A percentile compares a stretch with the other conserved stretches of the same genome.
Conservation (phyloP, 2,329 filamentous ascomycete species). For the Lachnellula arida region DNA sequence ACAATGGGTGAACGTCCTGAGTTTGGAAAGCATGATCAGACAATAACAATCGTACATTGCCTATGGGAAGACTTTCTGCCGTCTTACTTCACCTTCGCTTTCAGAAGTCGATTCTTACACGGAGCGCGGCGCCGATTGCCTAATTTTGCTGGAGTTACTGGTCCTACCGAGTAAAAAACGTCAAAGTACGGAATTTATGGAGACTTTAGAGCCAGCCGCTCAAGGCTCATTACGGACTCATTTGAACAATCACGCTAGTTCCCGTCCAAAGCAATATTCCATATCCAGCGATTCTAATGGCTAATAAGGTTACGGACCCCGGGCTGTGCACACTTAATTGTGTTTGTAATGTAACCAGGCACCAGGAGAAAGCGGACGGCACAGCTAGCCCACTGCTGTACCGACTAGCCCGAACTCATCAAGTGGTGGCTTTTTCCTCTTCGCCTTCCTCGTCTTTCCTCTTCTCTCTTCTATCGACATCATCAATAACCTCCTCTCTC, state of each 20-base stretch:
- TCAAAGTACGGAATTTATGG: neutral
- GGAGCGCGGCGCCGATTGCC: neutral
- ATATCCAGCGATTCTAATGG: neutral
- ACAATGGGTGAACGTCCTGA: no score
- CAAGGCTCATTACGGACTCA: neutral
- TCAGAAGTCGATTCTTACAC: neutral
- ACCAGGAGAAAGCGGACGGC: neutral
- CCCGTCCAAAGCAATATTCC: neutral
- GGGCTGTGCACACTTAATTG: neutral
- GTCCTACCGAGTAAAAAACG: neutral
- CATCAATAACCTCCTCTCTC: conserved; percentile 15
- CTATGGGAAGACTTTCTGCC: no score
- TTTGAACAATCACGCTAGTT: neutral
- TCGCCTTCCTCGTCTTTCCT: conserved; percentile 11
- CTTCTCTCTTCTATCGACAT: conserved; percentile 15
- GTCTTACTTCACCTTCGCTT: neutral
- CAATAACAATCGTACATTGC: no score
- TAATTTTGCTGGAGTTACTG: neutral
- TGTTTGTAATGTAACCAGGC: neutral
- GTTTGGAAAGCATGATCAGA: no score
- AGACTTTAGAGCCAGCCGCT: neutral
- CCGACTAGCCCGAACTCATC: conserved; percentile 8
- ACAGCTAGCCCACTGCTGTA: neutral
- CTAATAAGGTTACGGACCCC: neutral
- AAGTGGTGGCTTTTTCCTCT: conserved; percentile 16